These are phyloP conservation scores for Boletus semigastroideus DNA, from an alignment of 1,284 basidiomycete species.

Conservation along the genomic window DNA sequence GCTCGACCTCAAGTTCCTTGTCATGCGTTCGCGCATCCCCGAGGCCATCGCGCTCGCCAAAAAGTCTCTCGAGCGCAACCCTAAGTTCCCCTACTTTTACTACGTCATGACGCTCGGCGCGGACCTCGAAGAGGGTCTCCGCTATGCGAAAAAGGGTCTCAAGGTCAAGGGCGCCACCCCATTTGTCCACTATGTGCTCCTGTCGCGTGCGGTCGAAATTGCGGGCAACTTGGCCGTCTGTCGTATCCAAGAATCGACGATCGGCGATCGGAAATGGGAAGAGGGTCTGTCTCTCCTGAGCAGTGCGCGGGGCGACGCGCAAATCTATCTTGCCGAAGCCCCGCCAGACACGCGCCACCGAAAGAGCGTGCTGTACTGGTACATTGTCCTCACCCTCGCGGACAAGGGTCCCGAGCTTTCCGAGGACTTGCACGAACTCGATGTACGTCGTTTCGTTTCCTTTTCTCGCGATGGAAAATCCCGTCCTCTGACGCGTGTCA, in stretches of 20 bases:
- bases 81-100: conserved; percentile 56
- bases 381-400: conserved; percentile 50
- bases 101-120: conserved; percentile 50
- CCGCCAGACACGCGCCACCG: conserved; percentile 62
- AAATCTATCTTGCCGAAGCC: conserved; percentile 50
- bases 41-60: conserved; percentile 46
- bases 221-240: conserved; percentile 53
- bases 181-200: conserved; percentile 50
- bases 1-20: conserved; percentile 55
- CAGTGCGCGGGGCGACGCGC: conserved; percentile 57
- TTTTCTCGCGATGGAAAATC: too few species aligned
- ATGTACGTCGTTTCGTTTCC: conserved; percentile 35
- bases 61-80: conserved; percentile 48
- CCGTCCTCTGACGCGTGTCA: background rate
- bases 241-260: conserved; percentile 43
- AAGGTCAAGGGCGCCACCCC: conserved; percentile 47
- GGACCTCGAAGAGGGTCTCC: conserved; percentile 38
- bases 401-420: conserved; percentile 50
- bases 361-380: conserved; percentile 57
- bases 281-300: conserved; percentile 59
- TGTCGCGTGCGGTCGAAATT: conserved; percentile 59
- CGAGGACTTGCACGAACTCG: conserved; percentile 46
- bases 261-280: conserved; percentile 47
- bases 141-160: conserved; percentile 52
- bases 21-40: conserved; percentile 44